These are phyloP conservation scores for Yamadazyma insecticola DNA, from an alignment of 805 yeast species.

Conservation along the genomic window DNA sequence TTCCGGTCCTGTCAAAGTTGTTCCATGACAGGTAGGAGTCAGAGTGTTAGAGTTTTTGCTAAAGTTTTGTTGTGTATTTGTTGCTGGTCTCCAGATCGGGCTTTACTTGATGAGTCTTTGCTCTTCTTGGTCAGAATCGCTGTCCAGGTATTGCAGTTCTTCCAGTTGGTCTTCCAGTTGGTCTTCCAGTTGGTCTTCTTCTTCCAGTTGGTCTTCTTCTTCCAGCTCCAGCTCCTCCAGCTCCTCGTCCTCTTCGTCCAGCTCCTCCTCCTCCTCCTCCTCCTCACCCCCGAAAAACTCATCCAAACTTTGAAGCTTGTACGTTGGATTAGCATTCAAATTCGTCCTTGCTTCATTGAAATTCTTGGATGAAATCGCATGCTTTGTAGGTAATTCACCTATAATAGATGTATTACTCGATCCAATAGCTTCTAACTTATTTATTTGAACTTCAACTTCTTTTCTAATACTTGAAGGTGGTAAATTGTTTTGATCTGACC, in stretches of 20 bases:
- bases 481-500: constrained; percentile 37
- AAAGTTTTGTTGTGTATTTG: no score
- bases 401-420: constrained; percentile 9
- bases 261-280: constrained; percentile 13
- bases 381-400: constrained; percentile 18
- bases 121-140: neutral
- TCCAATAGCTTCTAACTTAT: no score
- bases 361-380: constrained; percentile 21
- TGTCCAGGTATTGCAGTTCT: neutral
- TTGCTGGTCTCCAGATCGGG: no score
- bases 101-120: neutral
- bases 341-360: constrained; percentile 6
- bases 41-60: no score
- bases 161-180: constrained; percentile 1
- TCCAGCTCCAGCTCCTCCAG: constrained; percentile 11
- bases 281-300: constrained; percentile 63
- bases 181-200: constrained; percentile 7
- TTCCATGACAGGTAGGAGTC: no score
- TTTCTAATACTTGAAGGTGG: constrained; percentile 30
- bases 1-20: no score
- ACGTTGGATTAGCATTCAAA: constrained; percentile 24
- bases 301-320: constrained; percentile 73
- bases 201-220: constrained; percentile 11
- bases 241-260: constrained; percentile 9
- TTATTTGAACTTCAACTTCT: constrained; percentile 15